Percentiles rank a stretch among this genome's conserved stretches.
Conservation (phyloP, 371 early-diverging fungal genomes). For the Amoeboaphelidium occidentale region DNA sequence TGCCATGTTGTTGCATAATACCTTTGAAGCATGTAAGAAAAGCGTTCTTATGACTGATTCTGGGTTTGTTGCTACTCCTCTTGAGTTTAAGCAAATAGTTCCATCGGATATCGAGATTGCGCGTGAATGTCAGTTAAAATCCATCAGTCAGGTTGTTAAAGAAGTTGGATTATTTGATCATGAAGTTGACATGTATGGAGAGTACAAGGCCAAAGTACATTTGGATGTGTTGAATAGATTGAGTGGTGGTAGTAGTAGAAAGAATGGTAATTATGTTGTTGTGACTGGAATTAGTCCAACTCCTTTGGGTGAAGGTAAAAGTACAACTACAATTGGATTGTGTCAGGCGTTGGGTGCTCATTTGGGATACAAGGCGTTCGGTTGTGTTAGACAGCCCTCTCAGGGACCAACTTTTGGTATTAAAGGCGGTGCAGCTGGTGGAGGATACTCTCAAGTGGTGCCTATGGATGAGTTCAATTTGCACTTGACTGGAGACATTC, state of each 20-base stretch:
- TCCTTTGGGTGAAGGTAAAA: conserved; percentile 92
- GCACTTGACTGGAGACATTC: conserved; percentile 91
- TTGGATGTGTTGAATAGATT: conserved; percentile 57
- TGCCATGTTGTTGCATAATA: conserved; percentile 74
- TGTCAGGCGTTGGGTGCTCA: conserved; percentile 83
- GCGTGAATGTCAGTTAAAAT: conserved; percentile 55
- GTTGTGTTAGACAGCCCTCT: conserved; percentile 88
- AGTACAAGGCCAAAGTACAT: conserved; percentile 66
- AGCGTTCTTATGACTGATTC: not conserved
- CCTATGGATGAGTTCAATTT: conserved; percentile 98
- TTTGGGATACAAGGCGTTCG: conserved; percentile 56
- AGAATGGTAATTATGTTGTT: conserved; percentile 74
- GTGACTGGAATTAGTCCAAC: conserved; percentile 95
- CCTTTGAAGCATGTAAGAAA: conserved; percentile 11
- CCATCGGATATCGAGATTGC: conserved; percentile 87
- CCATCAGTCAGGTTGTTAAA: conserved; percentile 40
- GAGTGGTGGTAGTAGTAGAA: conserved; percentile 20
- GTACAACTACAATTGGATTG: conserved; percentile 81
- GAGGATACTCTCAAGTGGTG: conserved; percentile 89
- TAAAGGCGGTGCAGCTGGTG: conserved; percentile 94
- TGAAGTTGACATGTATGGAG: conserved; percentile 67
- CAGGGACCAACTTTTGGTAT: conserved; percentile 96
- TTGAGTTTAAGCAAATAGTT: conserved; percentile 42
- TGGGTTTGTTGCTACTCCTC: conserved; percentile 5
- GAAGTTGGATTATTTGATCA: conserved; percentile 48